Evolutionary conservation across 306 rosid genomes (phyloP).

Genomic region (Quercus ilex): DNA sequence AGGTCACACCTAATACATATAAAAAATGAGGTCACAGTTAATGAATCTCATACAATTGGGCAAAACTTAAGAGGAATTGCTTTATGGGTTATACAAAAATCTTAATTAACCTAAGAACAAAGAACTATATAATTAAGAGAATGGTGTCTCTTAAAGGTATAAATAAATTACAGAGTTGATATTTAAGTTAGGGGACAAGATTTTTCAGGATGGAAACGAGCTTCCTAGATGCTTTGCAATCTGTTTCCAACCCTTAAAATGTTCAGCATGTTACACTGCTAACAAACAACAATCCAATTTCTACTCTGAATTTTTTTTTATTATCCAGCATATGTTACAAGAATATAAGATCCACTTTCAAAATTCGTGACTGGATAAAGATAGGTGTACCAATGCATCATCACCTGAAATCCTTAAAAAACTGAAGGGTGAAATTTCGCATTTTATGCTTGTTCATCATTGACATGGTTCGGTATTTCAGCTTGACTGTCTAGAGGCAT

Average conservation of each 20-base stretch:
- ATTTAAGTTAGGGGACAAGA: background rate
- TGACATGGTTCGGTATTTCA: constrained; percentile 67
- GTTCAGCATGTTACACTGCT: constrained; percentile 34
- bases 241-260: constrained; percentile 21
- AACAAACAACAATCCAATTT: constrained; percentile 33
- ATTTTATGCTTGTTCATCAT: constrained; percentile 56
- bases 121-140: background rate
- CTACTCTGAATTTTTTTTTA: constrained; percentile 35
- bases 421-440: background rate
- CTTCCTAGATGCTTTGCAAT: constrained; percentile 3
- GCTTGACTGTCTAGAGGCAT: constrained; percentile 98
- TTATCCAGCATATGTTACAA: constrained; percentile 39
- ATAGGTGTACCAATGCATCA: constrained; percentile 29
- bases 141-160: background rate
- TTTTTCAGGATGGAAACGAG: background rate
- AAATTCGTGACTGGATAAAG: constrained; percentile 35
- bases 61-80: background rate
- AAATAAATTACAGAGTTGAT: constrained; percentile 9
- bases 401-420: constrained; percentile 18
- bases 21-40: background rate
- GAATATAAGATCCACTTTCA: constrained; percentile 35
- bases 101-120: background rate
- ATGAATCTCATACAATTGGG: background rate
- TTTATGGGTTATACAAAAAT: background rate
- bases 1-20: background rate